A percentile compares a stretch with the other conserved stretches of the same genome.
Conservation (phyloP, 2,329 filamentous ascomycete species). For the Furcasterigmium sp. region DNA sequence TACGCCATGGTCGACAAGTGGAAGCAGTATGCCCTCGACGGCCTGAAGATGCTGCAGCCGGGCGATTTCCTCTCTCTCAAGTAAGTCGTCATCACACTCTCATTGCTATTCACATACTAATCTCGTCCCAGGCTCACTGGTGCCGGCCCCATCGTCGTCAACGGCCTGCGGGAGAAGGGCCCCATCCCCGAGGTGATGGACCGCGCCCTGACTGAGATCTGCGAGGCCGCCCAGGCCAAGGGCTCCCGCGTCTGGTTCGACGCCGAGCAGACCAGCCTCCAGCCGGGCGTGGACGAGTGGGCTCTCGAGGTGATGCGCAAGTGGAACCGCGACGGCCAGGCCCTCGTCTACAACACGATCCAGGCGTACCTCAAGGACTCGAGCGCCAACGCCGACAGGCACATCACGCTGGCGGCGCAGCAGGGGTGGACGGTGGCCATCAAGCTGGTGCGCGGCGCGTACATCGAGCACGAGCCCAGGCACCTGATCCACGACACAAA, state of each 20-base stretch:
- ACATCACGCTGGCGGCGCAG: conserved; percentile 37
- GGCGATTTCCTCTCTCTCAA: conserved; percentile 31
- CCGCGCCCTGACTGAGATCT: conserved; percentile 33
- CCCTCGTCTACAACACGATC: conserved; percentile 45
- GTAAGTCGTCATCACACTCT: conserved; percentile 16
- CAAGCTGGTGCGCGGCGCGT: conserved; percentile 53
- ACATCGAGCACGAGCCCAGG: conserved; percentile 43
- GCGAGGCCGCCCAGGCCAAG: conserved; percentile 28
- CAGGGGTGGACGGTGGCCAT: conserved; percentile 47
- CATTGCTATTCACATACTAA: neutral
- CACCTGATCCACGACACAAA: conserved; percentile 48
- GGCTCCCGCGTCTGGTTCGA: conserved; percentile 38
- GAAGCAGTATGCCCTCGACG: conserved; percentile 24
- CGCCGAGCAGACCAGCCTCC: conserved; percentile 39
- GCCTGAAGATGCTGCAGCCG: conserved; percentile 22
- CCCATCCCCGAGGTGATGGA: conserved; percentile 33
- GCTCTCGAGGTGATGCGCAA: conserved; percentile 28
- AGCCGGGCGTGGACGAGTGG: conserved; percentile 27
- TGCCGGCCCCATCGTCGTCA: conserved; percentile 31
- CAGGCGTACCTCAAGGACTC: conserved; percentile 51
- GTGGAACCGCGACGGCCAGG: conserved; percentile 31
- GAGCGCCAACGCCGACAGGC: conserved; percentile 30
- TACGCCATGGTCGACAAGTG: conserved; percentile 30
- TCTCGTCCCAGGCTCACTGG: conserved; percentile 29
- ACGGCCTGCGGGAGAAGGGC: conserved; percentile 26